Base-by-base conservation (phyloP, 202 grass and related monocot species). In the Digitaria exilis region DNA sequence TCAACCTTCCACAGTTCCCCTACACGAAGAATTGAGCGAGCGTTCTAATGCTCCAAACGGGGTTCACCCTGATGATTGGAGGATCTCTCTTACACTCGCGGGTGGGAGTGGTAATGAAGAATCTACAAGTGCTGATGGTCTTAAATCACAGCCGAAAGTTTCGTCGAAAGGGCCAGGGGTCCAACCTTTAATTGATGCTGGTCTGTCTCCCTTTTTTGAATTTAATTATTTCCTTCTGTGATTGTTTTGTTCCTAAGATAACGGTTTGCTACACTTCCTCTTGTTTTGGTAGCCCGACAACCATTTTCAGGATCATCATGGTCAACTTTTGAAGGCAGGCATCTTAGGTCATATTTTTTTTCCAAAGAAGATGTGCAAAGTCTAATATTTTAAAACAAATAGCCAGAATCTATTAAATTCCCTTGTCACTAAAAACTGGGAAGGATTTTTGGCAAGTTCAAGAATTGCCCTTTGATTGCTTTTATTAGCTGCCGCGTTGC, bases 1-100 rank as follows among this genome's bases (percentile, higher is more conserved):
- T 57, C 82, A 75, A 70, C 96, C 96, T 64, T 92, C 89, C 76
- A 85, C 81, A 71, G 76, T 82, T 52, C 62, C 92, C 32, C 81
- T 92, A 78, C 89, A 99, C 59, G 78, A 85, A 80, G 89, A 91
- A 80, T 62, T 73, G 29, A 89, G 79, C 12, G 80, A 83, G 64
- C 64, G 31, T 32, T 57, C 43, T 68, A 91, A 84, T 85, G 62
- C 88, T 65, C 57, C 65, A 74, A 93, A 92, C 76, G 91, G 91
- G 87, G 60, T 92, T 42, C 87, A 92, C 29, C 80, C 91, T 73
- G 91, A 94, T 76, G 92, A 91, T 90, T 99, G 93, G 93, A 92
- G 93, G 91, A 92, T 89, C 69, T 92, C 89, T 84, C 93, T 99
- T 75, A 85, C 85, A 39, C 91, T 96, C 25, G 76, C 90, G 43